Evolutionary conservation across 2,329 filamentous ascomycete species (phyloP).

Genomic region (Pseudocercospora ulei): DNA sequence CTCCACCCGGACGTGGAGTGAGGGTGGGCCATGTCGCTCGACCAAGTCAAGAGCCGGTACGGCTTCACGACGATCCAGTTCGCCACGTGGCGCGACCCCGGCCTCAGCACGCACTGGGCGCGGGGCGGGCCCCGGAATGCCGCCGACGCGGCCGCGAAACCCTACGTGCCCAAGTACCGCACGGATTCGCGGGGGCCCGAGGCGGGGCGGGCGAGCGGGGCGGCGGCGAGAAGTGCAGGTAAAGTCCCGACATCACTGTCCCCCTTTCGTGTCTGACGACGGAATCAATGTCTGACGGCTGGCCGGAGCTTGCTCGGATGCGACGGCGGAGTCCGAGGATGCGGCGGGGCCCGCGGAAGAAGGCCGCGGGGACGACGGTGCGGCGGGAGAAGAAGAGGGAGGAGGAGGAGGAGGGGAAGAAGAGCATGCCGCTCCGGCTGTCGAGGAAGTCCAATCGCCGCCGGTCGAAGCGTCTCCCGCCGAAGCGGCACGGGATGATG

Average conservation of each 20-base stretch:
- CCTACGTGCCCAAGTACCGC: conserved; percentile 25
- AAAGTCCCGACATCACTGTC: too few relatives aligned
- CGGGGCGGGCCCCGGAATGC: conserved; percentile 24
- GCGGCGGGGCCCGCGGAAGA: background rate
- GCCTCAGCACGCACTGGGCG: conserved; percentile 23
- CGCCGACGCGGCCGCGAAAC: conserved; percentile 21
- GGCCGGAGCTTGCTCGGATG: background rate
- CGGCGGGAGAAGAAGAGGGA: background rate
- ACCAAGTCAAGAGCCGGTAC: conserved; percentile 24
- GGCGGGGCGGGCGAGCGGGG: too few relatives aligned
- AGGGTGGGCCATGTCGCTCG: conserved; percentile 20
- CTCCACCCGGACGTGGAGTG: too few relatives aligned
- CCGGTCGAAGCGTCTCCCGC: background rate
- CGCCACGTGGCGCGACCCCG: conserved; percentile 27
- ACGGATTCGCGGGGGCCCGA: conserved; percentile 23
- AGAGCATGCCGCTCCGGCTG: background rate
- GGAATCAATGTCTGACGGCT: too few relatives aligned
- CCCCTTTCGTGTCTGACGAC: too few relatives aligned
- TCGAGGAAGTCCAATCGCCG: background rate
- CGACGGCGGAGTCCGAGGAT: conserved; percentile 1
- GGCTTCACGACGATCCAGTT: conserved; percentile 23
- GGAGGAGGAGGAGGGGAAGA: background rate
- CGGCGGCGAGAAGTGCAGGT: too few relatives aligned
- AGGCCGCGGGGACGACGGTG: background rate
- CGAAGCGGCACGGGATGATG: background rate